Percentiles rank a stretch among this genome's conserved stretches.
Evolutionary conservation across 805 yeast genomes (phyloP).

Genomic region (Komagataella mondaviorum): DNA sequence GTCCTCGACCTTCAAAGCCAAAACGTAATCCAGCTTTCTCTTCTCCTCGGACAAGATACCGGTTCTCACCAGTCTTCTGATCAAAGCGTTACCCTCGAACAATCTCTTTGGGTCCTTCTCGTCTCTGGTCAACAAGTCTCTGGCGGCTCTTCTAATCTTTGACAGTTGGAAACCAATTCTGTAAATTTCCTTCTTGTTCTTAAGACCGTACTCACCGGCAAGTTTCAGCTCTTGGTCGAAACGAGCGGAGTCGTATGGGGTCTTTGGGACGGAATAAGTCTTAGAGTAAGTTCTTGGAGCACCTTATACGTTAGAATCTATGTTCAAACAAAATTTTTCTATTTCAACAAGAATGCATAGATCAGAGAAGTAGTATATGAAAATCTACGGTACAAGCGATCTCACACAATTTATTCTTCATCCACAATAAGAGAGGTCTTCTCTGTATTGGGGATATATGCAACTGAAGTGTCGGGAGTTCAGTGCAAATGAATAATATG

Average conservation of each 20-base stretch:
- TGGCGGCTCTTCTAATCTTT: conserved; percentile 99
- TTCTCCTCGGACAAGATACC: conserved; percentile 99
- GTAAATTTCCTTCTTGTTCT: conserved; percentile 99
- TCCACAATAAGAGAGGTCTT: neutral
- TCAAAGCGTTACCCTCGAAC: conserved; percentile 99
- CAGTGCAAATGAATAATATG: conserved; percentile 34
- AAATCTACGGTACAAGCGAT: neutral
- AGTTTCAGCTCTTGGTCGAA: conserved; percentile 98
- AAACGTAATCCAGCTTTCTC: conserved; percentile 99
- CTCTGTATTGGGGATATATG: conserved; percentile 12
- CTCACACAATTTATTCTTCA: neutral
- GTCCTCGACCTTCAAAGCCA: conserved; percentile 96
- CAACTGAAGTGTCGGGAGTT: conserved; percentile 84
- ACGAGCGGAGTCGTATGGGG: conserved; percentile 99
- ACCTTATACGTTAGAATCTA: conserved; percentile 31
- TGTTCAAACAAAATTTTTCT: neutral
- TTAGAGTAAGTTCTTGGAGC: conserved; percentile 99
- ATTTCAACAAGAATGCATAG: neutral
- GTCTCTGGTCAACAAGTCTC: conserved; percentile 98
- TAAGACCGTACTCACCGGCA: conserved; percentile 99
- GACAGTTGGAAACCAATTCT: conserved; percentile 99
- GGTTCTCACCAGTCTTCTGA: conserved; percentile 97
- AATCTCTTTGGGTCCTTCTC: conserved; percentile 99
- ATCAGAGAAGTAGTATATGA: neutral
- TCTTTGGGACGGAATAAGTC: conserved; percentile 99